Evolutionary conservation across 768 basidiomycete genomes (phyloP), one percentile per base, ranked within the genome.

Genomic region (Termitomyces sp.): DNA sequence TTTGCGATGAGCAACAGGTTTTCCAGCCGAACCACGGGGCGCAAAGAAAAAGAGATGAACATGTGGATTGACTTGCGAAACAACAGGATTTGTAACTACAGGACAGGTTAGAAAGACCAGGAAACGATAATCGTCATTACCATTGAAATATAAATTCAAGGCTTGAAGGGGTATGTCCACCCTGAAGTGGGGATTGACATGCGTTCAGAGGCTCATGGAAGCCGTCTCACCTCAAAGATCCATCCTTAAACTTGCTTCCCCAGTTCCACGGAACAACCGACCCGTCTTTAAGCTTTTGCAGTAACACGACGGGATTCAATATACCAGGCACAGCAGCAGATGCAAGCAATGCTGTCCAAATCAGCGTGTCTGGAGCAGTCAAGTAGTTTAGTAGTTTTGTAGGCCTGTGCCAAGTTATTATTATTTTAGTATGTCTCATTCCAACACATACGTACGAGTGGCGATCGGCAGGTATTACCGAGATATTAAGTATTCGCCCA

Each of bases 11-110:
- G 93, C 92, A 0, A 98, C 96, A 0, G 97, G 97, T 66, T 89
- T 90, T 36, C 95, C 95, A 9, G 90, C 87, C 0, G 91, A 92
- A 18, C 93, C 94, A 66, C 88, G 77, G 60, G 91, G 89, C 2
- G 93, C 93, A 69, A 96, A 98, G 76, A 97, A 96, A 73, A 97
- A 97, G 20, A 98, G 69, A 71, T 97, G 95, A 8, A 97, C 90
- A 66, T 91, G 90, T 1, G 86, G 86, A 59, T 98, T 99, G 26
- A 92, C 95, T 74, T 98, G 95, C 2, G 91, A 93, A 44, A 98
- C 96, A 54, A 98, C 88, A 4, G 92, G 90, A 73, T 95, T 87
- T 61, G 93, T 95, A 58, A 95, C 94, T 90, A 54, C 40, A 18
- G 53, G 33, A 28, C 49, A 54, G 43, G 38, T 33, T 63, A 41